phyloP scores from a whole-genome alignment of 1,284 basidiomycete genomes.

The Heliocybe sulcata region DNA sequence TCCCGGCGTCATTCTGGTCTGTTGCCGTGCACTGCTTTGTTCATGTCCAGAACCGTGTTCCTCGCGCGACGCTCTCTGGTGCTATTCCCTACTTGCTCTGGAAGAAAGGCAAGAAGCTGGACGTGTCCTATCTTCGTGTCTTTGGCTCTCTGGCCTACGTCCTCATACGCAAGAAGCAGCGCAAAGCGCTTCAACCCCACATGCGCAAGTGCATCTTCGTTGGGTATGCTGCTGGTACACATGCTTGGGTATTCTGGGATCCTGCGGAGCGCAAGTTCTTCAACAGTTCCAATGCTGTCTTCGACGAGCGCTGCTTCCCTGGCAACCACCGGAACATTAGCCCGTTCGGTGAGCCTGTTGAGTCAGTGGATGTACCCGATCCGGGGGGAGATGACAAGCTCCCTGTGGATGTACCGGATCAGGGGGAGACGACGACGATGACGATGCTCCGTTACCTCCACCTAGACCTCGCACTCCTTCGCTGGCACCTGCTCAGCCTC shows the following conservation, averaged over 20 bases:
- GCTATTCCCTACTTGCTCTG: no score
- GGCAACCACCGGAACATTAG: neutral
- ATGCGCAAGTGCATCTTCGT: conserved; percentile 26
- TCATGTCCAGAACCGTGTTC: no score
- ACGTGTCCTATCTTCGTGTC: conserved; percentile 19
- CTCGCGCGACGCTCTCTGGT: no score
- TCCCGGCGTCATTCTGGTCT: no score
- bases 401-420: no score
- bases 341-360: neutral
- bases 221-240: conserved; percentile 23
- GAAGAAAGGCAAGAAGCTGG: no score
- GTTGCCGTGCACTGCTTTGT: no score
- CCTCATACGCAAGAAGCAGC: conserved; percentile 23
- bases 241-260: conserved; percentile 24
- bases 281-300: conserved; percentile 18
- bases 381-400: neutral
- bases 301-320: conserved; percentile 17
- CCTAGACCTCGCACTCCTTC: neutral
- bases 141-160: conserved; percentile 28
- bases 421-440: neutral
- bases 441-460: neutral
- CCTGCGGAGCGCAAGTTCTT: conserved; percentile 13
- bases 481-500: neutral
- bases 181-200: conserved; percentile 18
- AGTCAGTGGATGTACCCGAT: neutral